phyloP scores from a whole-genome alignment of 2,329 filamentous ascomycete species.

The Claviceps paspali region DNA sequence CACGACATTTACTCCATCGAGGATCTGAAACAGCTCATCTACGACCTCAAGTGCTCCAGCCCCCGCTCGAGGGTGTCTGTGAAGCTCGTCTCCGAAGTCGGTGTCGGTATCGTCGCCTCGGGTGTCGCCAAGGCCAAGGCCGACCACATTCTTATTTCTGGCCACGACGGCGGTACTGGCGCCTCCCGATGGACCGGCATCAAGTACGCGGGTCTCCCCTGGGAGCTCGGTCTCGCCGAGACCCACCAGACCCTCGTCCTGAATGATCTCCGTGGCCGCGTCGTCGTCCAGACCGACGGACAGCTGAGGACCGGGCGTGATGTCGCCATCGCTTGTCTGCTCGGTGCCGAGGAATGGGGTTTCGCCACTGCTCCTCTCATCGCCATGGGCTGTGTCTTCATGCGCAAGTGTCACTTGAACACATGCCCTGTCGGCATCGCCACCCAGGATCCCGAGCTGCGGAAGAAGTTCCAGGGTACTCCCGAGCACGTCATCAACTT shows the following conservation, averaged over 20 bases:
- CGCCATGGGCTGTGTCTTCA: slow-evolving; percentile 93
- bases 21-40: slow-evolving; percentile 93
- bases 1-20: slow-evolving; percentile 99
- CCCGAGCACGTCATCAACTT: slow-evolving; percentile 98
- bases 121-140: slow-evolving; percentile 97
- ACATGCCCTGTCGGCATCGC: slow-evolving; percentile 88
- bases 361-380: slow-evolving; percentile 92
- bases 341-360: slow-evolving; percentile 96
- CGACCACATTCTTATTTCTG: slow-evolving; percentile 91
- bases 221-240: slow-evolving; percentile 92
- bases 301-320: slow-evolving; percentile 86
- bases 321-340: slow-evolving; percentile 82
- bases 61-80: slow-evolving; percentile 85
- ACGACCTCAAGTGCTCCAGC: slow-evolving; percentile 93
- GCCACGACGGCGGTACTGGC: slow-evolving; percentile 92
- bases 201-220: slow-evolving; percentile 93
- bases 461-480: slow-evolving; percentile 84
- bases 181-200: slow-evolving; percentile 97
- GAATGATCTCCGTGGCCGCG: slow-evolving; percentile 88
- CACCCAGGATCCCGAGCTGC: slow-evolving; percentile 84
- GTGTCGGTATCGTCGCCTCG: slow-evolving; percentile 92
- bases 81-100: slow-evolving; percentile 94
- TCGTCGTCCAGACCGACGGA: slow-evolving; percentile 91
- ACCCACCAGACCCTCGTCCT: slow-evolving; percentile 92
- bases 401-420: slow-evolving; percentile 65